Conservation (phyloP, 495 filamentous ascomycete genomes). For the Aspergillus taichungensis region DNA sequence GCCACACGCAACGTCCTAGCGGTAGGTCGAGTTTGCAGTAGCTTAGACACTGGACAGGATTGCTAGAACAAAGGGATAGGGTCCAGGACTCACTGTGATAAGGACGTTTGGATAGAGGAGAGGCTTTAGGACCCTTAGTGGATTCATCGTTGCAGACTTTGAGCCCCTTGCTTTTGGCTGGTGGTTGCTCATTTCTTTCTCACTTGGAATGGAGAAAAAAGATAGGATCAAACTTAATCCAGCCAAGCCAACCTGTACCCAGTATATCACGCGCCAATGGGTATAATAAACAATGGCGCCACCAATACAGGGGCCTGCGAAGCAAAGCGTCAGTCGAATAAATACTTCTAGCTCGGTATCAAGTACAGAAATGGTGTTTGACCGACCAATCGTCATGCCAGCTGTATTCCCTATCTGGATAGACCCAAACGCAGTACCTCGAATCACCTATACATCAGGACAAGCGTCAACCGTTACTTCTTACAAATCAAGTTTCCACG, state of each 20-base stretch:
- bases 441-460: slow-evolving; percentile 29
- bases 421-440: slow-evolving; percentile 47
- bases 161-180: not conserved
- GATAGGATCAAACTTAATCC: slow-evolving; percentile 31
- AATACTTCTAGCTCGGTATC: too few relatives aligned
- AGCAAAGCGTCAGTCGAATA: too few relatives aligned
- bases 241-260: slow-evolving; percentile 47
- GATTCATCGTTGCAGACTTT: slow-evolving; percentile 26
- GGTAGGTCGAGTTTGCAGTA: not conserved
- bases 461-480: too few relatives aligned
- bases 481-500: too few relatives aligned
- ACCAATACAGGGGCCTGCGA: slow-evolving; percentile 35
- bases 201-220: slow-evolving; percentile 37
- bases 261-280: slow-evolving; percentile 50
- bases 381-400: slow-evolving; percentile 47
- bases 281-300: slow-evolving; percentile 49
- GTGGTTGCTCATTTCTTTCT: not conserved
- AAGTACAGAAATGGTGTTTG: too few relatives aligned
- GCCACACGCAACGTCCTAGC: slow-evolving; percentile 50
- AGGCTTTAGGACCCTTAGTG: slow-evolving; percentile 24
- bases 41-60: not conserved
- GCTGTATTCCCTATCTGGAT: slow-evolving; percentile 47
- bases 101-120: slow-evolving; percentile 35
- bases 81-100: slow-evolving; percentile 22
- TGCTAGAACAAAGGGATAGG: not conserved